Evolutionary conservation across 2,329 filamentous ascomycete genomes (phyloP).

Genomic region (Clarireedia sp.): DNA sequence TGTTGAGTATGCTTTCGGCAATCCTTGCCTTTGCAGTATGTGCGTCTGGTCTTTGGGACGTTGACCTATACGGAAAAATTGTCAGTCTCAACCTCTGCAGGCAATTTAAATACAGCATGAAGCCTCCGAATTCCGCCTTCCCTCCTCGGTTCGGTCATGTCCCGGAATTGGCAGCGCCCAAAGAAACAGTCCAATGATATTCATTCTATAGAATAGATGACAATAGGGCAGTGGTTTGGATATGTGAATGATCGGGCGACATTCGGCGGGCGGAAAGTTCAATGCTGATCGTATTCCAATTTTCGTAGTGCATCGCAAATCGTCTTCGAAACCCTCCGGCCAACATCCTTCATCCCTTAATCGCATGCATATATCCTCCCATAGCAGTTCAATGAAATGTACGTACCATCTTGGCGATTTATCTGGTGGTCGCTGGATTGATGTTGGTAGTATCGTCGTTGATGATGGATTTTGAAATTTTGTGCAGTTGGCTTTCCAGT

Average conservation of each 20-base stretch:
- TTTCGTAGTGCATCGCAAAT: slow-evolving; percentile 3
- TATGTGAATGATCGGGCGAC: not conserved
- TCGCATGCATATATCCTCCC: not conserved
- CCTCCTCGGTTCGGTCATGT: not conserved
- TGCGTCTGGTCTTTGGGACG: slow-evolving; percentile 96
- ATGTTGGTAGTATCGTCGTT: slow-evolving; percentile 14
- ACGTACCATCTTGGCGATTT: slow-evolving; percentile 24
- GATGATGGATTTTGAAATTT: slow-evolving; percentile 11
- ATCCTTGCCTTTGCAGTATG: slow-evolving; percentile 94
- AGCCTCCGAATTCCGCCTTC: not conserved
- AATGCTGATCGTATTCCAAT: not conserved
- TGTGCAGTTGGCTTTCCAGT: slow-evolving; percentile 8
- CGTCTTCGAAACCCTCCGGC: not conserved
- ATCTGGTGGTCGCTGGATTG: slow-evolving; percentile 17
- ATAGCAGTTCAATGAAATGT: not conserved
- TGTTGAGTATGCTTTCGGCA: slow-evolving; percentile 88
- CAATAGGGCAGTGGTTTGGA: too few species aligned
- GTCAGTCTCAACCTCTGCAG: slow-evolving; percentile 1
- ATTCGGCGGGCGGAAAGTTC: too few species aligned
- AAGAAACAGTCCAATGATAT: too few species aligned
- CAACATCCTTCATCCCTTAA: not conserved
- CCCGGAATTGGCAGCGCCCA: too few species aligned
- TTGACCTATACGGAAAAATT: slow-evolving; percentile 56
- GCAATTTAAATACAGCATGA: not conserved
- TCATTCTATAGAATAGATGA: not conserved